Base-by-base conservation (phyloP, 2,329 filamentous ascomycete species). In the Sporothrix pallida region DNA sequence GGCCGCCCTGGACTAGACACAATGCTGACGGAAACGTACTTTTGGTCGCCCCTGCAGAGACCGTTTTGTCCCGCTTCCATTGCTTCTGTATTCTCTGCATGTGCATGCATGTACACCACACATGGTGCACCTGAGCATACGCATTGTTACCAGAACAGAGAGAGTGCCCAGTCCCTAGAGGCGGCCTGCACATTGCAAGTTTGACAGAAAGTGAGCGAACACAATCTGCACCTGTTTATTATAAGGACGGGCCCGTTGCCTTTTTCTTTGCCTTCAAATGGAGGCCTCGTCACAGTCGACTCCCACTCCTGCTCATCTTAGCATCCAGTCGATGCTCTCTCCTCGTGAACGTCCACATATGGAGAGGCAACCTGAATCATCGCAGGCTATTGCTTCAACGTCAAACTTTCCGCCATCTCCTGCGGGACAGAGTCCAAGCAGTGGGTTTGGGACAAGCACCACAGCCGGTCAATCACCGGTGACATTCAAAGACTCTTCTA, bases 321-420 rank as follows among this genome's bases (percentile, higher is more conserved):
- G 84, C 77, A 86, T 87, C 75, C 82, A 86, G 78, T 86, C 85
- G 67, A 86, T 87, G 79, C 81, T 87, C 79, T 86, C 85, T 74
- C 83, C 84, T 74, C 79, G 81, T 75, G 82, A 84, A 75, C 82
- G 80, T 72, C 80, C 37, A 2, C 44, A 83, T 75, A 70, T 79
- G 76, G 82, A 83, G 81, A 82, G 83, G 58, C 78, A 76, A 4
- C 20, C 50, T 72, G 77, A 80, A 68, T 80, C 76, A 73, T 77
- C 77, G 71, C 76, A 79, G 60, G 77, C 81, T 52, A 77, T 79
- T 71, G 78, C 80, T 73, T 78, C 79, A 54, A 79, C 79, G 13
- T 79, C 82, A 42, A 84, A 37, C 3, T 31, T 65, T 37, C 6
- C 10, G 13, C 50, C 20, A 48, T 52, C 58, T 46, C 44, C 48